Evolutionary conservation across 2,329 filamentous ascomycete genomes (phyloP).

Genomic region (Ascochyta rabiei): DNA sequence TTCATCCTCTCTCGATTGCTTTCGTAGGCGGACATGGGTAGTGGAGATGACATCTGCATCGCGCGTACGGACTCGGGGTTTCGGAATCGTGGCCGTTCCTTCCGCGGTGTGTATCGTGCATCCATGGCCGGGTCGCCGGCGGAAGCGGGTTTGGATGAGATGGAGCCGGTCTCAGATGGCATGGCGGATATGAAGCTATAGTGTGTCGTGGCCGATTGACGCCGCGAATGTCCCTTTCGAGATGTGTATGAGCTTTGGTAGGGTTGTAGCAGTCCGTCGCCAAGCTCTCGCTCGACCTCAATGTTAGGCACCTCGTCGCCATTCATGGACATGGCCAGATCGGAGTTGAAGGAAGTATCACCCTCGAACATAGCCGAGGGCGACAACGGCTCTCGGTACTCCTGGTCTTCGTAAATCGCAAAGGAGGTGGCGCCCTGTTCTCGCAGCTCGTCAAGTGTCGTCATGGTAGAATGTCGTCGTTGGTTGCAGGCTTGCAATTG

Average conservation of each 20-base stretch:
- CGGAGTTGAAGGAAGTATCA: conserved; percentile 42
- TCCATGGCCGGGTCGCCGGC: conserved; percentile 34
- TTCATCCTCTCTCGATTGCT: conserved; percentile 39
- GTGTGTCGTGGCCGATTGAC: conserved; percentile 37
- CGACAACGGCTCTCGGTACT: conserved; percentile 38
- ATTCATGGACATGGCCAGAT: conserved; percentile 32
- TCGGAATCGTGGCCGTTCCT: conserved; percentile 68
- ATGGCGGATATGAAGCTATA: conserved; percentile 47
- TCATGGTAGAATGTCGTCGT: conserved; percentile 33
- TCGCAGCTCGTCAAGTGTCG: conserved; percentile 40
- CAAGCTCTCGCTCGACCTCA: conserved; percentile 33
- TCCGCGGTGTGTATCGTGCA: conserved; percentile 61
- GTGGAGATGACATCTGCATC: conserved; percentile 72
- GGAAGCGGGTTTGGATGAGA: conserved; percentile 40
- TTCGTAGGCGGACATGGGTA: conserved; percentile 38
- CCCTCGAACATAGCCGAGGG: conserved; percentile 41
- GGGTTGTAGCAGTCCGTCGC: conserved; percentile 32
- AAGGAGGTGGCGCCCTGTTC: conserved; percentile 41
- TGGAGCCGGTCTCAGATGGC: conserved; percentile 45
- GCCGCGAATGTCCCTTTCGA: conserved; percentile 30
- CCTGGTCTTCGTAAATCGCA: conserved; percentile 43
- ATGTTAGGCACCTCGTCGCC: conserved; percentile 42
- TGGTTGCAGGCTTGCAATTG: conserved; percentile 6
- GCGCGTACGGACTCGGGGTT: conserved; percentile 72
- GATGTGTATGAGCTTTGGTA: conserved; percentile 45